phyloP scores from a whole-genome alignment of 257 asterid species.

The Solanum neorickii region DNA sequence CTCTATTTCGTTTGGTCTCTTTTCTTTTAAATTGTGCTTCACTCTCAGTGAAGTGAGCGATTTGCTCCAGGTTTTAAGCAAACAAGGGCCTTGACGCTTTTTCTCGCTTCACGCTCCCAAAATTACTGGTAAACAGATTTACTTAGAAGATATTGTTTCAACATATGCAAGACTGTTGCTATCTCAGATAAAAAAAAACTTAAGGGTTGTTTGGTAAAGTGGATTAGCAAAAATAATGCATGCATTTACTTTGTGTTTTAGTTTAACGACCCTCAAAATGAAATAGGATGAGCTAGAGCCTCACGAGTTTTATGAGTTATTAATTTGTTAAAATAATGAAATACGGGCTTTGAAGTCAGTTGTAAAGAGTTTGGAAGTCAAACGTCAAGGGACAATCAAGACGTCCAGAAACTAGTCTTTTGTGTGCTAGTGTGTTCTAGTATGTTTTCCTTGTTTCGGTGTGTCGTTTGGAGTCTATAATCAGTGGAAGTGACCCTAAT shows the following conservation, averaged over 20 bases:
- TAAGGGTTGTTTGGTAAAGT: background rate
- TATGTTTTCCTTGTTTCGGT: too few relatives aligned
- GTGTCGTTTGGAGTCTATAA: too few relatives aligned
- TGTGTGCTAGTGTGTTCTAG: too few relatives aligned
- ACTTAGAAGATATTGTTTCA: background rate
- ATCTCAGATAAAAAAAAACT: background rate
- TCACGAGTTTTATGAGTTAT: too few relatives aligned
- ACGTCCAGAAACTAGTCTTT: too few relatives aligned
- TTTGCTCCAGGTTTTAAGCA: background rate
- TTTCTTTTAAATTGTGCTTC: background rate
- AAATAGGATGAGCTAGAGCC: too few relatives aligned
- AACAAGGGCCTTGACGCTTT: background rate
- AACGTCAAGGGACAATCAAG: too few relatives aligned
- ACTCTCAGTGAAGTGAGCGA: background rate
- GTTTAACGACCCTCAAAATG: too few relatives aligned
- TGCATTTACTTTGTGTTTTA: background rate
- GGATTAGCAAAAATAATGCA: background rate
- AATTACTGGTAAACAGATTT: background rate
- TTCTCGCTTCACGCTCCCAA: background rate
- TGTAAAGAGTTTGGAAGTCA: too few relatives aligned
- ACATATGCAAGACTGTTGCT: background rate
- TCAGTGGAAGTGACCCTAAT: too few relatives aligned
- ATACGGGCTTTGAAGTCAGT: too few relatives aligned
- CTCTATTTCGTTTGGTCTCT: background rate
- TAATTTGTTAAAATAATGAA: too few relatives aligned